phyloP scores from a whole-genome alignment of 257 asterid genomes.

The Solanum sejunctum region DNA sequence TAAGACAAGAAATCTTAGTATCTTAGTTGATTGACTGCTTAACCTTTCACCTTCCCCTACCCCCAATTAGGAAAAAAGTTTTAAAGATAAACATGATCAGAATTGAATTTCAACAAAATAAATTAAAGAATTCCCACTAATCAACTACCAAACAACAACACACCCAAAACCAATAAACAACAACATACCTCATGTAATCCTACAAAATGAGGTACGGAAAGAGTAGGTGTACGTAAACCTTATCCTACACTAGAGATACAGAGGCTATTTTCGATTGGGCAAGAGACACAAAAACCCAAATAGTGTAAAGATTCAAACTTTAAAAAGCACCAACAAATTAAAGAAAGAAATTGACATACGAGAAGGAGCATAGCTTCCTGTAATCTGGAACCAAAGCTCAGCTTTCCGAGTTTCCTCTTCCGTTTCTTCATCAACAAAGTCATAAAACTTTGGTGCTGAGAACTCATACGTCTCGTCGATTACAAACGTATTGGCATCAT shows the following conservation, averaged over 20 bases:
- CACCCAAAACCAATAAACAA: not conserved
- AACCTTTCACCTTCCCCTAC: too few relatives aligned
- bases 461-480: slow-evolving; percentile 71
- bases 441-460: slow-evolving; percentile 65
- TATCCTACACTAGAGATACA: too few relatives aligned
- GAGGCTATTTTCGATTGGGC: too few relatives aligned
- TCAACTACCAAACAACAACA: not conserved
- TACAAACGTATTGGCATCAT: slow-evolving; percentile 26
- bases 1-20: too few relatives aligned
- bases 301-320: too few relatives aligned
- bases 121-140: not conserved
- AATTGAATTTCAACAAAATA: not conserved
- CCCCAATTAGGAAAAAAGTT: too few relatives aligned
- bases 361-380: slow-evolving; percentile 66
- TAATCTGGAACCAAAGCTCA: slow-evolving; percentile 71
- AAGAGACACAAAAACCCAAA: too few relatives aligned
- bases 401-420: slow-evolving; percentile 48
- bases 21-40: too few relatives aligned
- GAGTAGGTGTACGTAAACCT: too few relatives aligned
- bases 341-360: slow-evolving; percentile 43
- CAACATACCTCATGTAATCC: too few relatives aligned
- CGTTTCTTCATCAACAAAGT: slow-evolving; percentile 58
- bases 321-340: not conserved
- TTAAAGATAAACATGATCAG: not conserved
- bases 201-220: too few relatives aligned